Conservation (phyloP, 208 protist genomes). For the Trypanosoma rangeli region DNA sequence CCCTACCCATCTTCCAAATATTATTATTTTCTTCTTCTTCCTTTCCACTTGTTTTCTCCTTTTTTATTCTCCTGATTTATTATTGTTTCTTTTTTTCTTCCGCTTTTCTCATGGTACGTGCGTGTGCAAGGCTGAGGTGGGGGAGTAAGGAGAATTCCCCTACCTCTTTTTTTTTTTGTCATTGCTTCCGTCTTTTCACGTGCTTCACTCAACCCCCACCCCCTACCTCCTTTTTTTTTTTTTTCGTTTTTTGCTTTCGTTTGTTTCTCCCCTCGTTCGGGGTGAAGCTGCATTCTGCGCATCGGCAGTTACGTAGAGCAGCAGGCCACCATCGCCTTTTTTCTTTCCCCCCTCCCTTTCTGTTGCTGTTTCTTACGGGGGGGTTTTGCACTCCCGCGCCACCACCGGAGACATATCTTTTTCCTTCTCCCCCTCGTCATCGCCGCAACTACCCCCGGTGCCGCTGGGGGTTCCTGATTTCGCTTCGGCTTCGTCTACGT, state of each 20-base stretch:
- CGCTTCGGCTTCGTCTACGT: constrained; percentile 7
- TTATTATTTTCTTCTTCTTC: too few species aligned
- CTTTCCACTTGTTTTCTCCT: background rate
- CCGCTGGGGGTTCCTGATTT: background rate
- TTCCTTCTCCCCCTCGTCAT: background rate
- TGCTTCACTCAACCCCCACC: too few species aligned
- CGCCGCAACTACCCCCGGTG: background rate
- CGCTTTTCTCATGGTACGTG: background rate
- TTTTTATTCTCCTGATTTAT: background rate
- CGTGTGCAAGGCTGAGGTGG: background rate
- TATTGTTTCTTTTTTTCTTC: background rate
- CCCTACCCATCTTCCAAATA: too few species aligned
- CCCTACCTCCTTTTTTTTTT: constrained; percentile 1
- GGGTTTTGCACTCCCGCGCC: too few species aligned
- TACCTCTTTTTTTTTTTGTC: too few species aligned
- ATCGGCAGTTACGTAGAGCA: too few species aligned
- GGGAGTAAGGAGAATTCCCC: too few species aligned
- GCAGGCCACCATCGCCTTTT: too few species aligned
- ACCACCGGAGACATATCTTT: background rate
- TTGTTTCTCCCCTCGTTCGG: background rate
- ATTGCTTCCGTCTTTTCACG: too few species aligned
- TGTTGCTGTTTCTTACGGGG: background rate
- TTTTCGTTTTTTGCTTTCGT: background rate
- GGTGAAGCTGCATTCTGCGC: too few species aligned
- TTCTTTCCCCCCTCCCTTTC: background rate